Percentiles rank a stretch among this genome's conserved stretches.
These are phyloP conservation scores for Monosporascus ibericus DNA, from an alignment of 2,329 filamentous ascomycete species.

Conservation along the genomic window DNA sequence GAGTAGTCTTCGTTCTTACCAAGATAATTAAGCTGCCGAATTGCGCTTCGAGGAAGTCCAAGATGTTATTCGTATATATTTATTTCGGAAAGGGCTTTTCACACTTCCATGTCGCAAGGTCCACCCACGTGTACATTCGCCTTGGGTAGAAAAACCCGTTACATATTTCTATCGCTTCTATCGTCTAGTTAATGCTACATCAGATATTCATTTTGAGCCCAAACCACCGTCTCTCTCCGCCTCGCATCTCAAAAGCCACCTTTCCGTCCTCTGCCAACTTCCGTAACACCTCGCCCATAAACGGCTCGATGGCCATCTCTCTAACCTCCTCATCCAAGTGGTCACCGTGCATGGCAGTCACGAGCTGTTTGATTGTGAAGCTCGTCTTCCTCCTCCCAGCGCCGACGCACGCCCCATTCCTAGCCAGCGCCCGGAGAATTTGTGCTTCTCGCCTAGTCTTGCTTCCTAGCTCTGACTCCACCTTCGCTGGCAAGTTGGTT, in stretches of 20 bases:
- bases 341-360: conserved; percentile 35
- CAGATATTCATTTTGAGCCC: no score
- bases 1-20: no score
- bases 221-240: conserved; percentile 32
- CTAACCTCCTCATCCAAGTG: conserved; percentile 28
- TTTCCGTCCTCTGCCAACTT: conserved; percentile 37
- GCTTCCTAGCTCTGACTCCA: conserved; percentile 75
- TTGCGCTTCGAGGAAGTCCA: no score
- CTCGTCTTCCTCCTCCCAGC: conserved; percentile 21
- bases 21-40: no score
- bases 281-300: conserved; percentile 33
- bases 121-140: no score
- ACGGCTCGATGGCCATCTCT: conserved; percentile 34
- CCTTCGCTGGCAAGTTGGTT: conserved; percentile 62
- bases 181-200: no score
- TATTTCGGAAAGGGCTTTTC: no score
- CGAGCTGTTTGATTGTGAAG: conserved; percentile 35
- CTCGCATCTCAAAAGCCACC: conserved; percentile 33
- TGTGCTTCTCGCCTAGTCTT: conserved; percentile 71
- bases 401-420: not conserved
- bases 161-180: no score
- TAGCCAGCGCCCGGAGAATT: conserved; percentile 55
- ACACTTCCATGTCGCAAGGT: no score
- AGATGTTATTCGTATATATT: no score
- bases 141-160: no score